Base-by-base conservation (phyloP, 148 eudicot genomes). In the Nepenthes mirabilis region DNA sequence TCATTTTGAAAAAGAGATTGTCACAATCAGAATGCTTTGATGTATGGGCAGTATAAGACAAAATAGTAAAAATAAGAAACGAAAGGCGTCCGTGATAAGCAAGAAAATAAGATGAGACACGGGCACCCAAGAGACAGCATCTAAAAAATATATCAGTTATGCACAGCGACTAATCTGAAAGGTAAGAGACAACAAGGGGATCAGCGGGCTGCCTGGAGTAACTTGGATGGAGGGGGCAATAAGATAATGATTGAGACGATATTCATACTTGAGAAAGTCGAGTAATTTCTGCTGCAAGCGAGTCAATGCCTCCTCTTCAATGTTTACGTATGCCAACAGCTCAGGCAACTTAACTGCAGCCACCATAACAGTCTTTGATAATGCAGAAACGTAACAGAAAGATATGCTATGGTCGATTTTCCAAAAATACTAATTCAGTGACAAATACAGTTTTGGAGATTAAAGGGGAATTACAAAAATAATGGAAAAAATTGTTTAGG, bases 281-380 rank as follows among this genome's bases (percentile, higher is more conserved):
- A 77, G 80, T 60, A 85, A 57, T 52, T 89, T 83, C 70, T 83
- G 90, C 75, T 83, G 93, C 85, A 89, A 72, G 48, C 63, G 70
- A 60, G 71, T 72, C 68, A 72, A 63, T 37, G 89, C 76, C 62
- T 85, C 93, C 67, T 89, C 93, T 67, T 85, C 96, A 43, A 85
- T 79, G 62, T 79, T 81, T 33, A 81, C 74, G 50, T 73, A 77
- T 50, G 77, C 79, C 72, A 89, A 58, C 50, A 88, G 74, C 69
- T 83, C 96, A 2, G 89, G 96, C 70, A 89, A 72, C 74, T 89
- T 89, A 58, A 89, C 96, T 89, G 87, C 82, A 75, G 65, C 63
- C 43, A 62, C 50, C 62, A 55, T 10, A 12, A 53, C 49, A 52
- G 52, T 14, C 40, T 52, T 52, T 43, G 61, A 57, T 60, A 57